Conservation (phyloP, 768 basidiomycete genomes). For the Phanerochaete sordida region DNA sequence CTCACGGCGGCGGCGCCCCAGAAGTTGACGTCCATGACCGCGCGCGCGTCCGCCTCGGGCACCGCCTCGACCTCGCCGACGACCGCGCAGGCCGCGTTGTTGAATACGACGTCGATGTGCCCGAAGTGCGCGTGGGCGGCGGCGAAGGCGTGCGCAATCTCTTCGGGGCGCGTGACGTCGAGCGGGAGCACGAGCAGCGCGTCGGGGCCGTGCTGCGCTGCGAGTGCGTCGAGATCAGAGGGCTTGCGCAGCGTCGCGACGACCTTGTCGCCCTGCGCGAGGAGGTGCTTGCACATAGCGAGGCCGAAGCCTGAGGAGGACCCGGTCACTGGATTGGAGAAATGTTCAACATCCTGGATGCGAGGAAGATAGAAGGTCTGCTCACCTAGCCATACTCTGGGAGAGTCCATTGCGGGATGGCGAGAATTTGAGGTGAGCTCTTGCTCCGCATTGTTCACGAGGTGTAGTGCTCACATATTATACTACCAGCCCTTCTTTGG, state of each 20-base stretch:
- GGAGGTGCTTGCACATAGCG: conserved; percentile 28
- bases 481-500: no score
- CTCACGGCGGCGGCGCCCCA: conserved; percentile 19
- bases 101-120: conserved; percentile 43
- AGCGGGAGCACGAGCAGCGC: conserved; percentile 37
- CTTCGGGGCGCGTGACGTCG: conserved; percentile 32
- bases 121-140: conserved; percentile 34
- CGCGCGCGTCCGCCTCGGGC: conserved; percentile 29
- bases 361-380: no score
- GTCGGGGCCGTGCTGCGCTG: conserved; percentile 23
- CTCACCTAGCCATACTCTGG: conserved; percentile 16
- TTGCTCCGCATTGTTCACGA: no score
- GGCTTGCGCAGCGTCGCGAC: conserved; percentile 39
- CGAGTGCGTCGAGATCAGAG: conserved; percentile 17
- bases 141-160: conserved; percentile 34
- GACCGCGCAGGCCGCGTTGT: conserved; percentile 35
- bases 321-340: no score
- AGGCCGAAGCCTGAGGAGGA: conserved; percentile 36
- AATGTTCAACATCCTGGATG: neutral
- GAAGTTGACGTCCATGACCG: conserved; percentile 34
- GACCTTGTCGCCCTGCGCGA: conserved; percentile 36
- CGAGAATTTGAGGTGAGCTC: neutral
- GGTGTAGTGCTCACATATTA: no score
- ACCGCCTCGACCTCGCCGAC: conserved; percentile 36
- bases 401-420: neutral